Conservation (phyloP, 495 filamentous ascomycete species). For the Trichoderma gamsii region DNA sequence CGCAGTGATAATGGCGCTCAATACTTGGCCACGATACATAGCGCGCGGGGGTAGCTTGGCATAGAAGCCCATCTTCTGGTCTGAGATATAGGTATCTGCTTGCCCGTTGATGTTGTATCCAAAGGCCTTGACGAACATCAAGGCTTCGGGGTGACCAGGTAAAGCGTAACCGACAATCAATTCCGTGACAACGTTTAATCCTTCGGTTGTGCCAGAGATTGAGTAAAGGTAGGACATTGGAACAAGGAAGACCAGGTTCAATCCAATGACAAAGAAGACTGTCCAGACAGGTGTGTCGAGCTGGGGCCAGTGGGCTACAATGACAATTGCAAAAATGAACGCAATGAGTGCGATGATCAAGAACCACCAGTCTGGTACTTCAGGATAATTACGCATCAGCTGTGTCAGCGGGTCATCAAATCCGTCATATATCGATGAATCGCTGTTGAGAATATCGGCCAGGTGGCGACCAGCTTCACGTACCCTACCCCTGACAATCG, state of each 20-base stretch:
- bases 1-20: slow-evolving; percentile 34
- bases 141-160: slow-evolving; percentile 36
- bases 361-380: slow-evolving; percentile 42
- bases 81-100: slow-evolving; percentile 32
- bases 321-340: slow-evolving; percentile 36
- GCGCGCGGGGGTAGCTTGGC: slow-evolving; percentile 30
- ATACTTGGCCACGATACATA: slow-evolving; percentile 39
- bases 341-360: slow-evolving; percentile 30
- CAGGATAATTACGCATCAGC: slow-evolving; percentile 34
- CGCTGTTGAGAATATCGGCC: slow-evolving; percentile 15
- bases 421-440: slow-evolving; percentile 24
- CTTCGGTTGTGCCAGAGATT: slow-evolving; percentile 38
- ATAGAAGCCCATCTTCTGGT: slow-evolving; percentile 41
- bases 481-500: slow-evolving; percentile 22
- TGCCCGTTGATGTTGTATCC: slow-evolving; percentile 39
- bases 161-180: slow-evolving; percentile 37
- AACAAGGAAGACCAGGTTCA: slow-evolving; percentile 35
- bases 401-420: slow-evolving; percentile 27
- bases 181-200: slow-evolving; percentile 39
- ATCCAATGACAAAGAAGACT: slow-evolving; percentile 31
- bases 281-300: slow-evolving; percentile 31
- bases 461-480: slow-evolving; percentile 2
- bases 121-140: slow-evolving; percentile 41
- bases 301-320: slow-evolving; percentile 27
- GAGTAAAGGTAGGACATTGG: slow-evolving; percentile 32